These are phyloP conservation scores for Tubosaeta brunneosetosa DNA, from an alignment of 768 basidiomycete genomes.

Conservation along the genomic window DNA sequence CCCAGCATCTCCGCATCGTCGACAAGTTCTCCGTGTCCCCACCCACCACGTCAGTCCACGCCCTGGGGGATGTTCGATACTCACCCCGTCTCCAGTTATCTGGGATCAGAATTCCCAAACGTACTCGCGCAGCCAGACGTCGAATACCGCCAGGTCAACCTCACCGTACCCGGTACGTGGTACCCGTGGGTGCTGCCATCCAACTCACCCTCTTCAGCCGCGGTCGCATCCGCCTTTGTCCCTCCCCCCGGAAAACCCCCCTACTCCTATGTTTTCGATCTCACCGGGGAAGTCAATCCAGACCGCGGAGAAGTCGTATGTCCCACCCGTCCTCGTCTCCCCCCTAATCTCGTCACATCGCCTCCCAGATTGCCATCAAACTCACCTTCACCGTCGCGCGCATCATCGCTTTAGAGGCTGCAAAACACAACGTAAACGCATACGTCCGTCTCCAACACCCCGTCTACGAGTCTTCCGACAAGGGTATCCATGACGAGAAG, in stretches of 20 bases:
- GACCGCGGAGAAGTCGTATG: conserved; percentile 73
- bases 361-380: conserved; percentile 66
- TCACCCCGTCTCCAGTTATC: conserved; percentile 48
- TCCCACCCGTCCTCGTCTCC: conserved; percentile 4
- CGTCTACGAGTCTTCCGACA: conserved; percentile 71
- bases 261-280: conserved; percentile 81
- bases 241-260: conserved; percentile 64
- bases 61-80: conserved; percentile 8
- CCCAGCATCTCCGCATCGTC: conserved; percentile 64
- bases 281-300: conserved; percentile 72
- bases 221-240: conserved; percentile 64
- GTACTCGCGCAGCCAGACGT: conserved; percentile 64
- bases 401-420: conserved; percentile 70
- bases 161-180: conserved; percentile 64
- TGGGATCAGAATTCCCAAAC: conserved; percentile 70
- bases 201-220: conserved; percentile 40
- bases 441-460: conserved; percentile 76
- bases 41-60: conserved; percentile 59
- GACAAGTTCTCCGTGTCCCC: conserved; percentile 71
- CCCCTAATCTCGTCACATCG: conserved; percentile 4
- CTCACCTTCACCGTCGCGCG: conserved; percentile 67
- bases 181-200: not conserved
- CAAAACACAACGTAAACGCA: conserved; percentile 71
- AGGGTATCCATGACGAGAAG: conserved; percentile 63
- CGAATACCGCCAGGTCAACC: conserved; percentile 78